Conservation (phyloP, 2,329 filamentous ascomycete genomes). For the Byssoonygena ceratinophila region DNA sequence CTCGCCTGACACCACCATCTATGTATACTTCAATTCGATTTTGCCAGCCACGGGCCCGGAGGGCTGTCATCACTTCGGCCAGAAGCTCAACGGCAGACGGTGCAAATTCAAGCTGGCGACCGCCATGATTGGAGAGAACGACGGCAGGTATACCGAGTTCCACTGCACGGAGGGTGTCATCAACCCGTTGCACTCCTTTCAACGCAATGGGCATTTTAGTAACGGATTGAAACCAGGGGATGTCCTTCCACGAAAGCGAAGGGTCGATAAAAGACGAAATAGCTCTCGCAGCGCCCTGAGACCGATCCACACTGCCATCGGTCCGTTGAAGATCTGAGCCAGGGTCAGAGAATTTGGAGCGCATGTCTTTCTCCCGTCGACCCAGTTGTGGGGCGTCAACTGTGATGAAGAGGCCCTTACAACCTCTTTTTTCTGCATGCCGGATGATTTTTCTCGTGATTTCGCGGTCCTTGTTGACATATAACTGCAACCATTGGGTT, state of each 20-base stretch:
- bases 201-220: conserved; percentile 92
- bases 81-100: conserved; percentile 82
- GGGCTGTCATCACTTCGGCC: conserved; percentile 82
- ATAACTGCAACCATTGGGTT: conserved; percentile 92
- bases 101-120: conserved; percentile 84
- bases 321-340: conserved; percentile 69
- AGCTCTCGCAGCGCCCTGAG: conserved; percentile 83
- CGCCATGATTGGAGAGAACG: conserved; percentile 91
- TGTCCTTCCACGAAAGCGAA: conserved; percentile 81
- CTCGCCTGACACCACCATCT: conserved; percentile 80
- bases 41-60: conserved; percentile 62
- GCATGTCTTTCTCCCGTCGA: conserved; percentile 95
- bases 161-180: conserved; percentile 82
- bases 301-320: conserved; percentile 61
- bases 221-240: conserved; percentile 82
- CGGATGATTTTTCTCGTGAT: conserved; percentile 85
- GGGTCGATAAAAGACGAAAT: conserved; percentile 98
- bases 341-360: conserved; percentile 74
- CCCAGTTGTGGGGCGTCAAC: conserved; percentile 95
- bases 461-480: conserved; percentile 88
- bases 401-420: conserved; percentile 94
- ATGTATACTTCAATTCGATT: conserved; percentile 76
- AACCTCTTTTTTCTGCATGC: conserved; percentile 83
- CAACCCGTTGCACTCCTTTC: conserved; percentile 92
- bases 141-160: conserved; percentile 76